Base-by-base conservation (phyloP, 352 stramenopile species). In the Phytophthora niederhauseri region DNA sequence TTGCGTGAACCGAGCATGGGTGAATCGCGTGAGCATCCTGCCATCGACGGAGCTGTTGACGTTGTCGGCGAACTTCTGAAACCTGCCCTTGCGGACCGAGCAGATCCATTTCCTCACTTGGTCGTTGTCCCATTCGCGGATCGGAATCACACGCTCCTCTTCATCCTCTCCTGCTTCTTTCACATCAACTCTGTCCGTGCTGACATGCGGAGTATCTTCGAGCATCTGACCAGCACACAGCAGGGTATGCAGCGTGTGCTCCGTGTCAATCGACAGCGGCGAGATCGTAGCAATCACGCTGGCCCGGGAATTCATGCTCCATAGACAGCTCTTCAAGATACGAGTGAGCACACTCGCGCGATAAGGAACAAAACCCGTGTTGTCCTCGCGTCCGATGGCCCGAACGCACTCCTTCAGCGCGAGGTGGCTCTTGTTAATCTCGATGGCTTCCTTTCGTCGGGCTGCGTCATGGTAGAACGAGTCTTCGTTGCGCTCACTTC, bases 391-490 rank as follows among this genome's bases (percentile, higher is more conserved):
- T 0, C 83, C 85, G 26, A 93, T 80, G 15, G 89, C 89, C 6
- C 85, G 79, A 55, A 96, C 82, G 38, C 87, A 95, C 46, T 95
- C 81, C 66, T 97, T 97, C 19, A 97, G 64, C 19, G 86, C 86
- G 55, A 93, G 58, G 28, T 94, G 82, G 51, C 83, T 94, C 64
- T 90, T 90, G 68, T 97, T 97, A 73, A 97, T 96, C 58, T 94
- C 84, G 22, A 89, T 87, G 1, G 73, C 78, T 61, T 97, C 87
- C 54, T 89, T 92, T 30, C 82, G 80, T 6, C 85, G 79, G 8
- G 85, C 79, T 20, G 87, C 82, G 38, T 90, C 77, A 49, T 96
- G 89, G 53, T 92, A 82, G 26, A 92, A 92, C 49, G 85, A 85
- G 49, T 97, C 89, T 62, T 88, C 81, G 12, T 90, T 89, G 59